These are phyloP conservation scores for Suillus sp. DNA, from an alignment of 768 basidiomycete species.

Conservation along the genomic window DNA sequence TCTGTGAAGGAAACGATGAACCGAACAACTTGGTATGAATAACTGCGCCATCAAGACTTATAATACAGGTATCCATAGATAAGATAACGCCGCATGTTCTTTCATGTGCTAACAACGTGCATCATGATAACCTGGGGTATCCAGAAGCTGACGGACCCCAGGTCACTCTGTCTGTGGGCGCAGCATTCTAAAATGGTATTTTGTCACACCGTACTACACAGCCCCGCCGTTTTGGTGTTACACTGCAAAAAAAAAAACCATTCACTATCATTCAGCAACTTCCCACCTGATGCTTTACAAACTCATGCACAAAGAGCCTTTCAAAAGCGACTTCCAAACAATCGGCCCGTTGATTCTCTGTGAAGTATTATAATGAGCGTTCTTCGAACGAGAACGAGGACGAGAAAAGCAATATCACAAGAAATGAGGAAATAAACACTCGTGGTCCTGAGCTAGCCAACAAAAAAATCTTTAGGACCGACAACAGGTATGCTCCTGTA, in stretches of 20 bases:
- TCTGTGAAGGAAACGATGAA: neutral
- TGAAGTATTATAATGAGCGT: neutral
- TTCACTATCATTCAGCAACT: neutral
- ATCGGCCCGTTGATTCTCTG: neutral
- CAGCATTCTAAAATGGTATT: neutral
- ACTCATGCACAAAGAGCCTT: neutral
- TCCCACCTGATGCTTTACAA: neutral
- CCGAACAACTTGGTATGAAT: neutral
- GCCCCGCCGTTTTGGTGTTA: neutral
- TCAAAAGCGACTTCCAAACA: neutral
- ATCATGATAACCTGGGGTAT: conserved; percentile 1
- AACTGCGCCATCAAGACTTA: neutral
- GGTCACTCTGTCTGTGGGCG: neutral
- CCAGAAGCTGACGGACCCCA: neutral
- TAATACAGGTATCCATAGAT: conserved; percentile 10
- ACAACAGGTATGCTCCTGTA: neutral
- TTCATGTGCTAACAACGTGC: neutral
- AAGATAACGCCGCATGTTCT: conserved; percentile 13
- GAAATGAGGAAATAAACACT: neutral
- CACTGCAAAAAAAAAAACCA: neutral
- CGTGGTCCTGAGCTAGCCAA: neutral
- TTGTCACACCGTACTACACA: neutral
- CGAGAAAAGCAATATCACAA: neutral
- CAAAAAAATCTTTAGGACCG: neutral
- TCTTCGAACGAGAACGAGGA: neutral